Conservation (phyloP, 2,329 filamentous ascomycete genomes). For the Xylariaceae sp. region DNA sequence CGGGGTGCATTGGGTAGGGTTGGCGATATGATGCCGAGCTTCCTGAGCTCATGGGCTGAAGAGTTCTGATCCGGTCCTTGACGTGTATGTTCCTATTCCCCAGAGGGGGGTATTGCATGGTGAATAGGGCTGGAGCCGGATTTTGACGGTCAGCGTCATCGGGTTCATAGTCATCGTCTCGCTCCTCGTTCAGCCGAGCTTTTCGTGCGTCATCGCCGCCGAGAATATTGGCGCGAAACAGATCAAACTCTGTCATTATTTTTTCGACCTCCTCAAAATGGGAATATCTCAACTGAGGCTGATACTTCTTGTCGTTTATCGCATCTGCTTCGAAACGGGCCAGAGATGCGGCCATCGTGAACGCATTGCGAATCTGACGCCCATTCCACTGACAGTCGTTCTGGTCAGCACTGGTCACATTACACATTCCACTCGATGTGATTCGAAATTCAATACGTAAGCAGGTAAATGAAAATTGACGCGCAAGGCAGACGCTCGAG, state of each 20-base stretch:
- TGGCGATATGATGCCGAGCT: too few relatives aligned
- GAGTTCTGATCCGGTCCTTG: too few relatives aligned
- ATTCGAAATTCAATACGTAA: too few relatives aligned
- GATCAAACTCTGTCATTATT: neutral
- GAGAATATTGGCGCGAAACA: neutral
- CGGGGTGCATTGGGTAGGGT: too few relatives aligned
- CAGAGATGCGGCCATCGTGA: neutral
- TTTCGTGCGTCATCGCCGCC: neutral
- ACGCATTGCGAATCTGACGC: neutral
- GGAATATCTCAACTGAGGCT: neutral
- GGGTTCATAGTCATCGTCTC: neutral
- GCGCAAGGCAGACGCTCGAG: too few relatives aligned
- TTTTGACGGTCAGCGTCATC: neutral
- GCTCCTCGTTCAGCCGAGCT: neutral
- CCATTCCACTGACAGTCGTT: neutral
- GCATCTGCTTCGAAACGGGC: neutral
- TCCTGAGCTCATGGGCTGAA: too few relatives aligned
- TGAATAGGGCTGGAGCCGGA: too few relatives aligned
- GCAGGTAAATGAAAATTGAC: too few relatives aligned
- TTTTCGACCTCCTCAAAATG: neutral
- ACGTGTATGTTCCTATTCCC: too few relatives aligned
- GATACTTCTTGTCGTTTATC: neutral
- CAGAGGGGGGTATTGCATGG: too few relatives aligned
- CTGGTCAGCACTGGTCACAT: too few relatives aligned
- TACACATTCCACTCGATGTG: too few relatives aligned